These are phyloP conservation scores for Plasmodium chabaudi DNA, from an alignment of 169 alveolate species.

Conservation along the genomic window DNA sequence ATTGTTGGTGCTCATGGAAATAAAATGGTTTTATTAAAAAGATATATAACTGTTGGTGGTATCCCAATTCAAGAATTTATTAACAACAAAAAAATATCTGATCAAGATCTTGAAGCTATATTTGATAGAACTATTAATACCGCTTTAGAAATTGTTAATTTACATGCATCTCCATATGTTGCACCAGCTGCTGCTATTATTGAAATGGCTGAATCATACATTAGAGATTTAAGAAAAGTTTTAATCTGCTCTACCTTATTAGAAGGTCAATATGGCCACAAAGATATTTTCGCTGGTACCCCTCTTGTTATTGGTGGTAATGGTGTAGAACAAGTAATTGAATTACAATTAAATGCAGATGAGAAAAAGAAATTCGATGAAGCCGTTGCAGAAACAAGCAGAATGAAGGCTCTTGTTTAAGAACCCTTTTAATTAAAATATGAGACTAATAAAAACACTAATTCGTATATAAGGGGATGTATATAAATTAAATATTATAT, in stretches of 20 bases:
- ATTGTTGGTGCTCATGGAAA: slow-evolving; percentile 92
- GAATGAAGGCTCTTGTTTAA: slow-evolving; percentile 75
- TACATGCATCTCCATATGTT: slow-evolving; percentile 83
- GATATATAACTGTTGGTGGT: slow-evolving; percentile 85
- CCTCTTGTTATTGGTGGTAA: slow-evolving; percentile 89
- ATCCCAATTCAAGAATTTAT: slow-evolving; percentile 80
- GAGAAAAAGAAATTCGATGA: slow-evolving; percentile 82
- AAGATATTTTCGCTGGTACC: slow-evolving; percentile 87
- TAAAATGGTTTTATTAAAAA: slow-evolving; percentile 80
- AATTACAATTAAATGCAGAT: slow-evolving; percentile 80
- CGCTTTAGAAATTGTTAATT: slow-evolving; percentile 82
- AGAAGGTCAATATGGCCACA: slow-evolving; percentile 90
- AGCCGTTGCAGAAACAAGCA: slow-evolving; percentile 75
- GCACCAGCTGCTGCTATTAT: slow-evolving; percentile 86
- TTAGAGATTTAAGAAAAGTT: slow-evolving; percentile 85
- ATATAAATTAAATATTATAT: no score
- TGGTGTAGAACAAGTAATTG: slow-evolving; percentile 88
- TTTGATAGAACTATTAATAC: slow-evolving; percentile 81
- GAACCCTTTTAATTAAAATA: neutral
- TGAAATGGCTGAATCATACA: slow-evolving; percentile 83
- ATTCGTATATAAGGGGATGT: no score
- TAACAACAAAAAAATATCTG: slow-evolving; percentile 75
- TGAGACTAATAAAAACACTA: no score
- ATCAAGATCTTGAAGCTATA: slow-evolving; percentile 78
- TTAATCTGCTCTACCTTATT: slow-evolving; percentile 88